A percentile compares a stretch with the other conserved stretches of the same genome.
Evolutionary conservation across 352 stramenopile genomes (phyloP).

Genomic region (Phytophthora uliginosa): DNA sequence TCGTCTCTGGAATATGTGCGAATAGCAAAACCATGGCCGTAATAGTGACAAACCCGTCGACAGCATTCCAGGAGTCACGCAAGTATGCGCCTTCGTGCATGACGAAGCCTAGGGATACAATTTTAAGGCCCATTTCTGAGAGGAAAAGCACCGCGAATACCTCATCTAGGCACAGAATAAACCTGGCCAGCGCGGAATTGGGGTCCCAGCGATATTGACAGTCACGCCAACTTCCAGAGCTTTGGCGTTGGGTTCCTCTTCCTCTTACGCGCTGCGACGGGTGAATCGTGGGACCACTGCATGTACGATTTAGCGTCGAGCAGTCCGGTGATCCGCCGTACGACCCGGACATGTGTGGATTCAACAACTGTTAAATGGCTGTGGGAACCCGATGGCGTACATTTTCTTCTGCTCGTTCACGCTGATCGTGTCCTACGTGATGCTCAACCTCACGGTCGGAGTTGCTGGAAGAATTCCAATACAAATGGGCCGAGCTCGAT

Average conservation of each 20-base stretch:
- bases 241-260: background rate
- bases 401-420: background rate
- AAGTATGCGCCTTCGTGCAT: conserved; percentile 78
- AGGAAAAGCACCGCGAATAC: conserved; percentile 80
- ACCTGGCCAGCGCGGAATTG: conserved; percentile 29
- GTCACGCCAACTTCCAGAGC: background rate
- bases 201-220: conserved; percentile 37
- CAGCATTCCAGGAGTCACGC: conserved; percentile 85
- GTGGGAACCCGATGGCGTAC: background rate
- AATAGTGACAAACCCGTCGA: conserved; percentile 89
- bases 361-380: background rate
- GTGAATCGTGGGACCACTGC: background rate
- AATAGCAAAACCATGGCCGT: conserved; percentile 73
- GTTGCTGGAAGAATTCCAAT: conserved; percentile 90
- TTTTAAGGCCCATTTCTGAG: conserved; percentile 89
- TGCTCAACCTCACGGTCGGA: conserved; percentile 28
- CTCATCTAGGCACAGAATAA: conserved; percentile 71
- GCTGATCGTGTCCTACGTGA: background rate
- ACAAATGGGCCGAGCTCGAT: conserved; percentile 89
- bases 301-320: background rate
- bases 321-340: background rate
- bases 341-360: background rate
- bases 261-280: background rate
- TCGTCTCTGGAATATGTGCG: conserved; percentile 33
- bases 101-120: conserved; percentile 80